phyloP scores from a whole-genome alignment of 306 rosid genomes.

The Vicia sativa region DNA sequence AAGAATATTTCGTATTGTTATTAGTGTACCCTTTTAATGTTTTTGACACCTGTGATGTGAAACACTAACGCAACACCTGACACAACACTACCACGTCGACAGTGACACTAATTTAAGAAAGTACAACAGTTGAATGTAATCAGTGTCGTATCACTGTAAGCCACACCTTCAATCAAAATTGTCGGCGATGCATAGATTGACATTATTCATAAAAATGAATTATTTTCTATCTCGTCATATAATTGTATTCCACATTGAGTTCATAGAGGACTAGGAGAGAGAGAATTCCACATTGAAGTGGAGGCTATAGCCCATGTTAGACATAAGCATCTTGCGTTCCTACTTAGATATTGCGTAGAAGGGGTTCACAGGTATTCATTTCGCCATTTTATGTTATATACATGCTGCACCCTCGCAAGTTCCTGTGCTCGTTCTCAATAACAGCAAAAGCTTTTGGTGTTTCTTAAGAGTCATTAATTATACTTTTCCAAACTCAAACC shows the following conservation, averaged over 20 bases:
- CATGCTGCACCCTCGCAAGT: constrained; percentile 28
- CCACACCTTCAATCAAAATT: not conserved
- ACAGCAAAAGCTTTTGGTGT: constrained; percentile 17
- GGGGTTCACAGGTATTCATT: constrained; percentile 81
- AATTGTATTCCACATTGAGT: constrained; percentile 35
- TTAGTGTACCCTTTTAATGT: constrained; percentile 4
- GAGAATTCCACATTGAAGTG: constrained; percentile 96
- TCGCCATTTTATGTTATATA: too few species aligned
- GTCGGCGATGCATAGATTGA: not conserved
- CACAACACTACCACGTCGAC: not conserved
- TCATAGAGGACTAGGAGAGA: constrained; percentile 95
- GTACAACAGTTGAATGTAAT: not conserved
- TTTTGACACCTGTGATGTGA: not conserved
- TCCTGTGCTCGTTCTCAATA: constrained; percentile 9
- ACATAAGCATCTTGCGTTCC: constrained; percentile 92
- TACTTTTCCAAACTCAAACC: constrained; percentile 15
- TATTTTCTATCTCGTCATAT: constrained; percentile 25
- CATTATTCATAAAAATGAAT: too few species aligned
- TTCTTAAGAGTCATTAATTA: not conserved
- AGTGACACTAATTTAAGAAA: not conserved
- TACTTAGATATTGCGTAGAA: constrained; percentile 88
- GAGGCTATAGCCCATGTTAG: constrained; percentile 98
- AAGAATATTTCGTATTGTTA: constrained; percentile 49
- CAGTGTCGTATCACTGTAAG: not conserved
- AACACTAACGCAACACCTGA: not conserved